Evolutionary conservation across 306 rosid species (phyloP).

Genomic region (Vicia faba): DNA sequence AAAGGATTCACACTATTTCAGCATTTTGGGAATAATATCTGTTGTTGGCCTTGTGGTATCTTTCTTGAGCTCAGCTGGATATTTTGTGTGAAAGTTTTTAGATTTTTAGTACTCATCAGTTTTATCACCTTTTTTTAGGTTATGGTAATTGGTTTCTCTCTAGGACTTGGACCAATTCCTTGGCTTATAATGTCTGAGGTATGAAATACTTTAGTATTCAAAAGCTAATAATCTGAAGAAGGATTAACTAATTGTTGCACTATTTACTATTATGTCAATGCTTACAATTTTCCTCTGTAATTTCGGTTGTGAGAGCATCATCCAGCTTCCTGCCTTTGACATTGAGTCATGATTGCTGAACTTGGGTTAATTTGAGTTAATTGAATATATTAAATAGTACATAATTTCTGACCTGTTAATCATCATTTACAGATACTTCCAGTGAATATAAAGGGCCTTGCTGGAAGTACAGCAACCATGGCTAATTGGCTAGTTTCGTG

Average conservation of each 20-base stretch:
- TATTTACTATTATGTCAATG: constrained; percentile 21
- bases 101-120: constrained; percentile 1
- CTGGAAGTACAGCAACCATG: constrained; percentile 74
- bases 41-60: constrained; percentile 80
- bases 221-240: constrained; percentile 2
- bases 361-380: constrained; percentile 13
- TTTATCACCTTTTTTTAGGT: constrained; percentile 45
- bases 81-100: not conserved
- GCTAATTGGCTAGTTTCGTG: constrained; percentile 69
- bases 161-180: constrained; percentile 88
- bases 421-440: constrained; percentile 68
- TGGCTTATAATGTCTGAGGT: constrained; percentile 97
- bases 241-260: constrained; percentile 8
- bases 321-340: constrained; percentile 24
- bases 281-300: constrained; percentile 10
- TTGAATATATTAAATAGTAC: constrained; percentile 27
- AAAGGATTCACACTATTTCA: constrained; percentile 47
- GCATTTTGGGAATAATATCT: constrained; percentile 56
- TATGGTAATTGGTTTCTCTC: constrained; percentile 64
- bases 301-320: constrained; percentile 26
- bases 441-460: constrained; percentile 75
- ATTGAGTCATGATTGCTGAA: constrained; percentile 15
- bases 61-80: constrained; percentile 24
- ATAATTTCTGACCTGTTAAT: constrained; percentile 25
- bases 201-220: constrained; percentile 25